Percentiles rank a stretch among this genome's conserved stretches.
These are phyloP conservation scores for Citrus reticulata DNA, from an alignment of 345 rosid species.

Conservation along the genomic window DNA sequence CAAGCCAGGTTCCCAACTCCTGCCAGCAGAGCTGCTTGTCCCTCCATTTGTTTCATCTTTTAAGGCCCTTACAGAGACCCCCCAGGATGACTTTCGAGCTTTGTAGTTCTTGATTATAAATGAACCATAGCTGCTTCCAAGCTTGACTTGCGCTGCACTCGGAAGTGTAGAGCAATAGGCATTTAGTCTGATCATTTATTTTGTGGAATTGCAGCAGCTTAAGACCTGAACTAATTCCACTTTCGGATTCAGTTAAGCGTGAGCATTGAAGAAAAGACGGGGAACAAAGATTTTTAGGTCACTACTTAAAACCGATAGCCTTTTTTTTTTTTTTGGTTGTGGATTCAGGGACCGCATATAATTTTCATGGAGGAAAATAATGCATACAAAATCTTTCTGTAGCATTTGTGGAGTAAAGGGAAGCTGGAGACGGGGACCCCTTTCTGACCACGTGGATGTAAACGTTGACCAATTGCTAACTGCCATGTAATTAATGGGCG, in stretches of 20 bases:
- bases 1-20: slow-evolving; percentile 81
- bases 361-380: slow-evolving; percentile 38
- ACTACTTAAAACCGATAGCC: background rate
- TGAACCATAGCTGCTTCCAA: slow-evolving; percentile 41
- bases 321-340: background rate
- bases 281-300: slow-evolving; percentile 1
- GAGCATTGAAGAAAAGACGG: slow-evolving; percentile 17
- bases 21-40: slow-evolving; percentile 52
- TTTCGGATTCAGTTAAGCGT: background rate
- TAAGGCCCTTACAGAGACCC: slow-evolving; percentile 48
- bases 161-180: slow-evolving; percentile 51
- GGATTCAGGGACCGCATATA: slow-evolving; percentile 13
- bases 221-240: background rate
- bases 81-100: slow-evolving; percentile 28
- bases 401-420: background rate
- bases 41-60: slow-evolving; percentile 57
- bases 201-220: background rate
- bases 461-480: slow-evolving; percentile 10
- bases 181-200: slow-evolving; percentile 63
- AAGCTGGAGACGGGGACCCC: background rate
- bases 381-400: background rate
- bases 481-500: background rate
- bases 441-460: slow-evolving; percentile 22
- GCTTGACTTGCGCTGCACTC: slow-evolving; percentile 36
- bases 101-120: slow-evolving; percentile 30